Evolutionary conservation across 2,329 filamentous ascomycete genomes (phyloP).

Genomic region (Rutstroemia sp.): DNA sequence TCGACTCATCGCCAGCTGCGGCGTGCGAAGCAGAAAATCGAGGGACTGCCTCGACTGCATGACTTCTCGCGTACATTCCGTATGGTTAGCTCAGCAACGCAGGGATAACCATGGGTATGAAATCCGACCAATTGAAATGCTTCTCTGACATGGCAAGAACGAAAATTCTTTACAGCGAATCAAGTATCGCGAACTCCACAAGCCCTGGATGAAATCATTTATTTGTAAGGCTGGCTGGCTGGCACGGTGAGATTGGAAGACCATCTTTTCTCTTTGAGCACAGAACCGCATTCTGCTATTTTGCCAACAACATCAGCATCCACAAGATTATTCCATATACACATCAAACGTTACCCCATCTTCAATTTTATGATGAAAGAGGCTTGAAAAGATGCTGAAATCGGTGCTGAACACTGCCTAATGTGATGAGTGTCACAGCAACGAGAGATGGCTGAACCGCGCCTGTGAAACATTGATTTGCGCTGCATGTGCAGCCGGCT

Average conservation of each 20-base stretch:
- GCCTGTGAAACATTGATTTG: neutral
- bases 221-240: neutral
- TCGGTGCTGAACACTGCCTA: neutral
- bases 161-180: slow-evolving; percentile 2
- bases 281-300: neutral
- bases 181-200: neutral
- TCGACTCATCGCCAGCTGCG: neutral
- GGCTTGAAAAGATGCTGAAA: slow-evolving; percentile 1
- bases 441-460: slow-evolving; percentile 9
- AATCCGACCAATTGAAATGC: neutral
- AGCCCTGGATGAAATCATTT: slow-evolving; percentile 6
- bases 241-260: slow-evolving; percentile 7
- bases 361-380: slow-evolving; percentile 2
- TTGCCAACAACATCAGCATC: neutral
- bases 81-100: neutral
- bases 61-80: no score
- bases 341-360: neutral
- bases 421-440: slow-evolving; percentile 10
- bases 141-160: slow-evolving; percentile 9
- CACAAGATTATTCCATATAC: neutral
- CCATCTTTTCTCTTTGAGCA: neutral
- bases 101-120: neutral
- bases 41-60: no score
- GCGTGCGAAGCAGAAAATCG: no score
- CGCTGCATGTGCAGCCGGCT: slow-evolving; percentile 1